phyloP scores from a whole-genome alignment of 371 early-diverging fungal species.

The Haplosporangium sp. region DNA sequence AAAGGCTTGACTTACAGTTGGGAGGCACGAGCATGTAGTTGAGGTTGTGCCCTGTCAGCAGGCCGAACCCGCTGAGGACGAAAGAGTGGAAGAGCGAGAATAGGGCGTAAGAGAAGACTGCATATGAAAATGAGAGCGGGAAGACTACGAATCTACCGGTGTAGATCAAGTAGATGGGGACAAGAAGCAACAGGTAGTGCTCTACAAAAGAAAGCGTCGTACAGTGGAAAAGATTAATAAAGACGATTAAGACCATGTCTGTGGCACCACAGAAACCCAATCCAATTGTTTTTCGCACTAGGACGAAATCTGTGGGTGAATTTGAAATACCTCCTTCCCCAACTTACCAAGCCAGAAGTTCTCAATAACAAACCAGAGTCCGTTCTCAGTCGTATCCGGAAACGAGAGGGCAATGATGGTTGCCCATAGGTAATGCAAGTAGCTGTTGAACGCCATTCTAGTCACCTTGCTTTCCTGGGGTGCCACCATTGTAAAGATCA shows the following conservation, averaged over 20 bases:
- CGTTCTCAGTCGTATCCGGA: constrained; percentile 69
- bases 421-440: constrained; percentile 72
- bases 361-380: constrained; percentile 63
- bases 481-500: constrained; percentile 63
- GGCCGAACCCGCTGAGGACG: constrained; percentile 50
- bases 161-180: constrained; percentile 70
- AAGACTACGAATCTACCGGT: constrained; percentile 65
- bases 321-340: not conserved
- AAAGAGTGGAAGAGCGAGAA: constrained; percentile 68
- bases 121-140: constrained; percentile 63
- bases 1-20: constrained; percentile 30
- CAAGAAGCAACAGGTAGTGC: constrained; percentile 66
- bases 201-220: constrained; percentile 51
- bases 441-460: constrained; percentile 67
- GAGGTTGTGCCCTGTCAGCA: constrained; percentile 67
- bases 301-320: too few relatives aligned
- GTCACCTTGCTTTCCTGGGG: constrained; percentile 59
- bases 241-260: not conserved
- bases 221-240: not conserved
- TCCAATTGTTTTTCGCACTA: not conserved
- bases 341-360: constrained; percentile 75
- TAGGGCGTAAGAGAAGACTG: constrained; percentile 65
- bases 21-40: constrained; percentile 74
- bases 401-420: constrained; percentile 64
- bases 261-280: not conserved